phyloP scores from a whole-genome alignment of 768 basidiomycete genomes.

The Boletus pseudopeckii region DNA sequence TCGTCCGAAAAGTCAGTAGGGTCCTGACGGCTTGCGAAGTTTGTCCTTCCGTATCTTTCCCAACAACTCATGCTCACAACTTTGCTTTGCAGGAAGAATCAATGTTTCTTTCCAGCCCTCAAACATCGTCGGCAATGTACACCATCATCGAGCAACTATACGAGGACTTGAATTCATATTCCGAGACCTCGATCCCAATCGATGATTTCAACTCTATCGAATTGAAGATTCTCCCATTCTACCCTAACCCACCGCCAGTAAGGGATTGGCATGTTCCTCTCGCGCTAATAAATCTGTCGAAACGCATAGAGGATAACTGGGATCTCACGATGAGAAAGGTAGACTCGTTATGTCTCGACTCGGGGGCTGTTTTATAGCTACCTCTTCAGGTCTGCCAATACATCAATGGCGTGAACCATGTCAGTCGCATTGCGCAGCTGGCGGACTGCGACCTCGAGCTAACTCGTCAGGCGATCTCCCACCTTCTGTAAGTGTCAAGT shows the following conservation, averaged over 20 bases:
- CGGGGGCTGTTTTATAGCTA: background rate
- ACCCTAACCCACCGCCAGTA: slow-evolving; percentile 87
- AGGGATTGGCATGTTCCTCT: slow-evolving; percentile 96
- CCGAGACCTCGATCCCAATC: slow-evolving; percentile 89
- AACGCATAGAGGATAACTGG: slow-evolving; percentile 88
- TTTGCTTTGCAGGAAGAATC: slow-evolving; percentile 72
- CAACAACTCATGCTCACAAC: background rate
- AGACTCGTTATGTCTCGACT: background rate
- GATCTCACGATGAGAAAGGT: slow-evolving; percentile 92
- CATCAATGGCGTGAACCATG: slow-evolving; percentile 91
- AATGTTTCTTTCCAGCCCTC: slow-evolving; percentile 73
- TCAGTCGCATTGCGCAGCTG: slow-evolving; percentile 85
- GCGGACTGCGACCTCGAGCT: slow-evolving; percentile 85
- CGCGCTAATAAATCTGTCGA: slow-evolving; percentile 78
- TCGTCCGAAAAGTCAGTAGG: slow-evolving; percentile 91
- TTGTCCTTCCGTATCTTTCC: slow-evolving; percentile 24
- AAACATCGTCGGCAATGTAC: slow-evolving; percentile 64
- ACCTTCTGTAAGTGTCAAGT: slow-evolving; percentile 68
- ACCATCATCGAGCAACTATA: slow-evolving; percentile 93
- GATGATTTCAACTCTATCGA: slow-evolving; percentile 94
- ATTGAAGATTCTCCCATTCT: slow-evolving; percentile 94
- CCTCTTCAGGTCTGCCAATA: slow-evolving; percentile 56
- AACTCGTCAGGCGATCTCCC: slow-evolving; percentile 83
- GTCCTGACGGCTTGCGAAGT: slow-evolving; percentile 90
- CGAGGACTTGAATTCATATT: slow-evolving; percentile 96